Base-by-base conservation (phyloP, 495 filamentous ascomycete genomes). In the Podospora anserina region DNA sequence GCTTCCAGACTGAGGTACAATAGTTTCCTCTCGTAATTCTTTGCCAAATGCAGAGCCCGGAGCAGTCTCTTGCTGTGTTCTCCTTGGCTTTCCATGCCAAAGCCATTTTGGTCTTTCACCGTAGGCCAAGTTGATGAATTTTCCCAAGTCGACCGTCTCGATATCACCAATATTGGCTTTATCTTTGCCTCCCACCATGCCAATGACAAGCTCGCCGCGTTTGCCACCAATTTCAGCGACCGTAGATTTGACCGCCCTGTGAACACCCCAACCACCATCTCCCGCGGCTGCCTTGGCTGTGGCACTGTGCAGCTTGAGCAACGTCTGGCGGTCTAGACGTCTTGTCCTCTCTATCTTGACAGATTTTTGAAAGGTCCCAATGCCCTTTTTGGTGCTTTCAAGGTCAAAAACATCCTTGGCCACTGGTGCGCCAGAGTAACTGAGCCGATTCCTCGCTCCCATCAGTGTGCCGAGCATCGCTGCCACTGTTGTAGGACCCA, bases 211-310 rank as follows among this genome's bases (percentile, higher is more conserved):
- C 73, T 97, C 93, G 39, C 92, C 92, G 58, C 94, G 90, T 77
- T 97, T 97, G n/a, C 95, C 95, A 68, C 92, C 90, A 39, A 99
- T 87, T 77, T 98, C 95, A 7, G 92, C 93, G 68, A 97, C 89
- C 2, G 94, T 97, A 6, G 92, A 96, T 74, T 97, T 98, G 68
- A 99, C 91, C 19, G 94, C 93, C 73, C 92, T 92, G 34, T 91
- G 91, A 20, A 94, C 87, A 5, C 88, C 91, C 86, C 86, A 83
- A 53, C 80, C 69, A 16, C 87, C 88, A 69, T 96, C 91, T 7
- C 90, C 86, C 49, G 88, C 90, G 4, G 94, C 95, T 23, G 92
- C 92, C 75, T 97, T 98, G 56, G 90, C 91, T 20, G 95, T 97
- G 7, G 85, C 87, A 55, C 84, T 86, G 69, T 94, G 95, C 39